A percentile compares a stretch with the other conserved stretches of the same genome.
Conservation (phyloP, 75 land plant genomes). For the Selaginella moellendorffii region DNA sequence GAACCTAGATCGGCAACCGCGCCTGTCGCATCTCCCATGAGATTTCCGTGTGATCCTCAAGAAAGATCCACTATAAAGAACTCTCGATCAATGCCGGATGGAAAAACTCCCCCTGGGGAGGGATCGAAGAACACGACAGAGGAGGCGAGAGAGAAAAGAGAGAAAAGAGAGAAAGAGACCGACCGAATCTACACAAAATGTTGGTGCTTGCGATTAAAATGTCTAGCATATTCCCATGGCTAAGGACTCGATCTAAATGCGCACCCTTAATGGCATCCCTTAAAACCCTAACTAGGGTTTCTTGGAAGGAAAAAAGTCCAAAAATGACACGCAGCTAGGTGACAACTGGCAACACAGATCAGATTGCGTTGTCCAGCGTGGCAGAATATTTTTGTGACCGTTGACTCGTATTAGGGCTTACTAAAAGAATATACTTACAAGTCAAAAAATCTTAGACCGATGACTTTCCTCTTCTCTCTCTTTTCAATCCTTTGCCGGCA, state of each 20-base stretch:
- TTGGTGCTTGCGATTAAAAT: not conserved
- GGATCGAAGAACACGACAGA: not conserved
- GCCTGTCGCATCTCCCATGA: not conserved
- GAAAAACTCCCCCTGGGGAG: not conserved
- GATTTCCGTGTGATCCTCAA: not conserved
- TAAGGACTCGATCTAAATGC: too few relatives aligned
- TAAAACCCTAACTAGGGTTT: not conserved
- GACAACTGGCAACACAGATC: too few relatives aligned
- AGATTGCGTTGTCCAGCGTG: too few relatives aligned
- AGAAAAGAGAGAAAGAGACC: not conserved
- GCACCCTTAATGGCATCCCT: not conserved
- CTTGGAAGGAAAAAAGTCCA: not conserved
- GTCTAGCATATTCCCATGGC: not conserved
- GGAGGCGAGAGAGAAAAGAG: not conserved
- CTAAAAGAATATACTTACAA: too few relatives aligned
- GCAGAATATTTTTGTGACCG: too few relatives aligned
- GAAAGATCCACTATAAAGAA: too few relatives aligned
- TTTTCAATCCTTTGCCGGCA: constrained; percentile 23
- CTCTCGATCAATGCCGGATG: too few relatives aligned
- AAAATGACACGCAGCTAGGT: too few relatives aligned
- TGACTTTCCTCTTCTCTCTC: too few relatives aligned
- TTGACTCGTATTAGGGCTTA: too few relatives aligned
- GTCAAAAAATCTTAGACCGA: not conserved
- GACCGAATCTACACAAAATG: not conserved
- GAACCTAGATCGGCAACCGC: not conserved